A percentile compares a stretch with the other conserved stretches of the same genome.
These are phyloP conservation scores for Ceratocystis diversiconidia DNA, from an alignment of 2,329 filamentous ascomycete genomes.

Conservation along the genomic window DNA sequence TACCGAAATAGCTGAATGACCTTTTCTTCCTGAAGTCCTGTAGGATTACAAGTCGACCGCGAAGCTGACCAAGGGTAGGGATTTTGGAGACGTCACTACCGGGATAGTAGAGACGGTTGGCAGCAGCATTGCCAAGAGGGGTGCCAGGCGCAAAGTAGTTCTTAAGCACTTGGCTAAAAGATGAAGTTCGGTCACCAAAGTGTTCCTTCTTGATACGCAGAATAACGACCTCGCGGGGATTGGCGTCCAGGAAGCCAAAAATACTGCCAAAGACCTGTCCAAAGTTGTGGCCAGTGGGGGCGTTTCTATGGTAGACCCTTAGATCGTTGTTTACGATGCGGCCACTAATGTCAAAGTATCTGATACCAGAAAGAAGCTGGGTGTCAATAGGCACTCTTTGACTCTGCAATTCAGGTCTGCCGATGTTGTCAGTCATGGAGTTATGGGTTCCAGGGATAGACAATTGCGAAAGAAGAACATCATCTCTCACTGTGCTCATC, in stretches of 20 bases:
- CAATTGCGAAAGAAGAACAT: conserved; percentile 29
- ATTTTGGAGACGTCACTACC: conserved; percentile 17
- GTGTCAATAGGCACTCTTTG: conserved; percentile 22
- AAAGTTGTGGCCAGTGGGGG: conserved; percentile 32
- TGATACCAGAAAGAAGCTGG: conserved; percentile 34
- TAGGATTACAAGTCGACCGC: conserved; percentile 34
- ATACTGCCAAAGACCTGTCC: conserved; percentile 30
- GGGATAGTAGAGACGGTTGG: conserved; percentile 26
- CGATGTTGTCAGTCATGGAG: conserved; percentile 37
- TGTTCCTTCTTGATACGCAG: background rate
- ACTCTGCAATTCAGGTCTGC: conserved; percentile 13
- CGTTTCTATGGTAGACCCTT: conserved; percentile 33
- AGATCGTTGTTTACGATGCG: conserved; percentile 30
- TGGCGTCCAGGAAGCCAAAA: conserved; percentile 30
- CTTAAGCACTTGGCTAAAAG: conserved; percentile 33
- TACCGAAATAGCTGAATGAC: conserved; percentile 26
- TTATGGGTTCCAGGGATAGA: conserved; percentile 40
- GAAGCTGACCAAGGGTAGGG: conserved; percentile 32
- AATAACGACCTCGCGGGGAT: too few relatives aligned
- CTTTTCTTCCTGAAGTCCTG: conserved; percentile 26
- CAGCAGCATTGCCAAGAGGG: conserved; percentile 25
- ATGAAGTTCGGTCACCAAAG: conserved; percentile 10
- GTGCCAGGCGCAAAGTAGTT: conserved; percentile 27
- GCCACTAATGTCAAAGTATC: conserved; percentile 37
- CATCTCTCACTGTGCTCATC: conserved; percentile 32